Conservation (phyloP, 306 rosid genomes). For the Prunus dulcis region DNA sequence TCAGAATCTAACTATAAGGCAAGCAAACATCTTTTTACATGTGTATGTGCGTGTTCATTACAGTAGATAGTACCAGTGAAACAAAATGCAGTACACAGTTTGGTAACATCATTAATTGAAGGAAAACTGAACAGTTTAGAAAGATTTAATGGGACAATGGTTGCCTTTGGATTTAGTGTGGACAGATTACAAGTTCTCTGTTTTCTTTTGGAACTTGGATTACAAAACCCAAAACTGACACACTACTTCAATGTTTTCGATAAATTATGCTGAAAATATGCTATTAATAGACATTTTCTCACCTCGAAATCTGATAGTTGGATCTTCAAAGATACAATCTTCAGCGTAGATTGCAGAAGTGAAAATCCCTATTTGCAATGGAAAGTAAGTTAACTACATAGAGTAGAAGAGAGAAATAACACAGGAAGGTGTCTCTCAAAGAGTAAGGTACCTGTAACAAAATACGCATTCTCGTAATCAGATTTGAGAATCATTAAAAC, state of each 20-base stretch:
- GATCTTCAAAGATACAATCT: constrained; percentile 81
- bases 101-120: too few species aligned
- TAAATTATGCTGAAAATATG: too few species aligned
- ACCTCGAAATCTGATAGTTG: constrained; percentile 82
- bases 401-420: background rate
- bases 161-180: too few species aligned
- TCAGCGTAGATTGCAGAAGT: constrained; percentile 66
- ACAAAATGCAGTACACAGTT: background rate
- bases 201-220: too few species aligned
- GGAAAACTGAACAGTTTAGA: too few species aligned
- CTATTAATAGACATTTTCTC: constrained; percentile 17
- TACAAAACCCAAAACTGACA: too few species aligned
- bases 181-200: too few species aligned
- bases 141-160: too few species aligned
- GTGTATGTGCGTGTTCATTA: background rate
- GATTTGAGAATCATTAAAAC: constrained; percentile 52
- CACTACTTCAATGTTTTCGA: too few species aligned
- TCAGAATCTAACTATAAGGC: background rate
- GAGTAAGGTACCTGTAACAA: constrained; percentile 61
- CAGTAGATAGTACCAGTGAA: background rate
- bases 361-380: constrained; percentile 55
- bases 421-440: background rate
- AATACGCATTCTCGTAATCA: constrained; percentile 61
- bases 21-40: background rate
- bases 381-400: constrained; percentile 4